Evolutionary conservation across 345 rosid species (phyloP), one percentile per base, ranked within the genome.

Genomic region (Theobroma cacao): DNA sequence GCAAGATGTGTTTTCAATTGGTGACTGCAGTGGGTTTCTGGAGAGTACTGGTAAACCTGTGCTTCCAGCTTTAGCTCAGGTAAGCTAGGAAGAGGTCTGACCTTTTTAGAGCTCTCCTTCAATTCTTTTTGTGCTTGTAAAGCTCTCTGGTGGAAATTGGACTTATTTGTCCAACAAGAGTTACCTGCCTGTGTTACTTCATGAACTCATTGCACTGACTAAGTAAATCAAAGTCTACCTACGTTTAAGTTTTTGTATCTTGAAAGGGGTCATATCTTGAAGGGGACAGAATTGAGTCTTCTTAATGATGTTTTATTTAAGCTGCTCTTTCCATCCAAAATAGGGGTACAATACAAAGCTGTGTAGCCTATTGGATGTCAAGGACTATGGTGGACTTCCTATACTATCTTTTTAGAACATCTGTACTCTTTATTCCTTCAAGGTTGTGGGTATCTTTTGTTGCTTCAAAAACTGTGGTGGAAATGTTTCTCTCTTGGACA

Each of bases 21-120:
- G 98, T 66, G 99, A 96, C 85, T 96, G 98, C 88, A 88, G 98
- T 71, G 99, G 97, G 66, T 94, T 91, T 88, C 87, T 94, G 7
- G 99, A 94, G 72, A 85, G 81, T 81, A 94, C 97, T 6, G 97
- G 97, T 62, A 94, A 84, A 84, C 90, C 88, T 0, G 92, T 90
- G 20, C 99, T 96, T 78, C 99, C 99, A 30, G 98, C 99, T 81
- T 84, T 96, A 78, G 99, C 99, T 11, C 98, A 94, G 90, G 98
- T 90, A 60, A 81, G 75, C 63, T 2, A 7, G 20, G 18, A 70
- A 60, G 55, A 34, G 4, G 15, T 45, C 43, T 20, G 30, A n/a
- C 66, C 45, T 68, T 13, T 70, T 78, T 4, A 13, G 20, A 67
- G 38, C 41, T 41, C 22, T 24, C 20, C 33, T 70, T 79, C 3